Conservation (phyloP, 371 early-diverging fungal genomes). For the Capillidium rhysosporum region DNA sequence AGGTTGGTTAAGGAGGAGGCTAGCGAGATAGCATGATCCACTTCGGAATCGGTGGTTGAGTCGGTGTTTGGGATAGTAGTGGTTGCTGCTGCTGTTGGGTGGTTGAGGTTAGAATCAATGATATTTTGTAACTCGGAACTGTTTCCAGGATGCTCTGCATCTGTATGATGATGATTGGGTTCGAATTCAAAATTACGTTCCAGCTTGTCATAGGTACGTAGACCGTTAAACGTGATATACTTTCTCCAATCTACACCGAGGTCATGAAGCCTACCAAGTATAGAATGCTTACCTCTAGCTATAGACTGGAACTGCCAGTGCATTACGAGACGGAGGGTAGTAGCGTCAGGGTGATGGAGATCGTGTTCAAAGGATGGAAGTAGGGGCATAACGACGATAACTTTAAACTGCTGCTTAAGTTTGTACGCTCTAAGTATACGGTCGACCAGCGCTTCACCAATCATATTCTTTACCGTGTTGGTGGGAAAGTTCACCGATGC, state of each 20-base stretch:
- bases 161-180: background rate
- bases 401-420: conserved; percentile 18
- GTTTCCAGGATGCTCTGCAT: background rate
- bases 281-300: conserved; percentile 39
- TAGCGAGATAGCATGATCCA: background rate
- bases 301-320: conserved; percentile 56
- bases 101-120: no score
- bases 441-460: conserved; percentile 32
- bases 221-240: conserved; percentile 50
- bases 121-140: background rate
- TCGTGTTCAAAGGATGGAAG: conserved; percentile 86
- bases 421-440: conserved; percentile 59
- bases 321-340: conserved; percentile 37
- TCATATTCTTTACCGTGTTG: conserved; percentile 8
- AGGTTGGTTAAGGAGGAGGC: background rate
- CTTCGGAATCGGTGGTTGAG: background rate
- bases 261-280: conserved; percentile 24
- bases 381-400: conserved; percentile 11
- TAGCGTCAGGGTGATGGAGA: conserved; percentile 50
- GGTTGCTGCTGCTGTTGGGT: background rate
- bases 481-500: conserved; percentile 9
- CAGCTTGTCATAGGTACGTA: conserved; percentile 37
- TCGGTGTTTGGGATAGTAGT: background rate
- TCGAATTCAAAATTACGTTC: conserved; percentile 6
- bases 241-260: conserved; percentile 32